Evolutionary conservation across 2,329 filamentous ascomycete species (phyloP), one percentile per base, ranked within the genome.

Genomic region (Incumbomyces lentus): DNA sequence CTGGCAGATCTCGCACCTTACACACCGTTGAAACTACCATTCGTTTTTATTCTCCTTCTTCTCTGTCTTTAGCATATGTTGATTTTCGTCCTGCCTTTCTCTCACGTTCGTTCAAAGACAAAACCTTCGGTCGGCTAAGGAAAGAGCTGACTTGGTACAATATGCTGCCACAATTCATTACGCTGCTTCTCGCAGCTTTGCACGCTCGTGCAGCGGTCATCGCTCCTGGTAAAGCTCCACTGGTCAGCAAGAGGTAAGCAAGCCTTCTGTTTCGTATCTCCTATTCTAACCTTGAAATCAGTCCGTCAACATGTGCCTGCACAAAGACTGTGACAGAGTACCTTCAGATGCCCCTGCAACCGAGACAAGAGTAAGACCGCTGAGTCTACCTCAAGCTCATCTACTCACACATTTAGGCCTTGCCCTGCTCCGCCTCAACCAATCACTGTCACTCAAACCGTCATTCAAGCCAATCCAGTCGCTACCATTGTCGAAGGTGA

Each of bases 401-500:
- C 14, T 42, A 18, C 40, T 42, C 14, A 44, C 31, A 36, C 8
- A 8, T 43, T 6, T 33, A 44, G 41, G 7, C 26, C 32, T 19
- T 44, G 41, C 16, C 41, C 41, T 35, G 16, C 33, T 4, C 41
- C 41, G 14, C 40, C 40, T 14, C 16, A 3, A 8, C 31, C 40
- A 18, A 40, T 49, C 22, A 55, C 49, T 4, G 35, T 52, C 47
- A 54, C 47, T 18, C 32, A 50, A 43, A 52, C 45, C 18, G 38
- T 52, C 40, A 46, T 45, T 10, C 31, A 44, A 22, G 29, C 41
- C n/a, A 52, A 51, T 40, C 40, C 47, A 13, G 51, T 48, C 6
- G 48, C 53, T 14, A 56, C 54, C 17, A 54, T 56, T 32, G 46
- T 52, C 42, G 40, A 46, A n/a, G 48, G 51, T 45, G 51, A 56